These are phyloP conservation scores for Lolium perenne DNA, from an alignment of 176 grass and related monocot genomes.

Conservation along the genomic window DNA sequence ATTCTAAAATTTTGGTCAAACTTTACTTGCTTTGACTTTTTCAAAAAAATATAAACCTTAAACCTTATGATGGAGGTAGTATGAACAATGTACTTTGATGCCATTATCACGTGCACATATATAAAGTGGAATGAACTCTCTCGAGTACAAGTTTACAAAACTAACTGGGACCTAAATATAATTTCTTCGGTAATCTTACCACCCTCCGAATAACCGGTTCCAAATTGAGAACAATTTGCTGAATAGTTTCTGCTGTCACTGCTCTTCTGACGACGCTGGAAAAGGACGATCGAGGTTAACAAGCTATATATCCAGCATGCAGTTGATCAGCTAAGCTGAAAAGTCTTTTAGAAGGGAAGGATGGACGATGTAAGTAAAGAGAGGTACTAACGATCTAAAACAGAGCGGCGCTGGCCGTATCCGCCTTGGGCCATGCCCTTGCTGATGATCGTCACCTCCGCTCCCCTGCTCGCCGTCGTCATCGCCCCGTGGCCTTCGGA, in stretches of 20 bases:
- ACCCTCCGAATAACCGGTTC: constrained; percentile 49
- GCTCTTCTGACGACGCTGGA: constrained; percentile 38
- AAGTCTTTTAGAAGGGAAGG: not conserved
- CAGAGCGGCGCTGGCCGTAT: not conserved
- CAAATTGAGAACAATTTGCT: constrained; percentile 32
- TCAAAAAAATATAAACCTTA: too few relatives aligned
- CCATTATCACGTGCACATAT: not conserved
- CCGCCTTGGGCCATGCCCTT: not conserved
- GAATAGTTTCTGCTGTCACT: constrained; percentile 37
- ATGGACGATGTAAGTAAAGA: not conserved
- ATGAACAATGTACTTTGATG: too few relatives aligned
- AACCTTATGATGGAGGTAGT: too few relatives aligned
- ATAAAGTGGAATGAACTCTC: not conserved
- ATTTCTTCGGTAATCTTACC: constrained; percentile 23
- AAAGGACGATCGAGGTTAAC: not conserved
- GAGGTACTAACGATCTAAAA: constrained; percentile 39
- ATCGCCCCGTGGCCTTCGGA: constrained; percentile 17
- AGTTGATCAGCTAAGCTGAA: not conserved
- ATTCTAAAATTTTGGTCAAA: too few relatives aligned
- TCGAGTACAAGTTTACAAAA: not conserved
- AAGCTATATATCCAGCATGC: not conserved
- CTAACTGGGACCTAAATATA: not conserved
- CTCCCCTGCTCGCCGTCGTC: not conserved
- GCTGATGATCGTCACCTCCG: constrained; percentile 28
- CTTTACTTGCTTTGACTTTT: too few relatives aligned